These are phyloP conservation scores for Populus hybrid DNA, from an alignment of 441 rosid species.

Conservation along the genomic window DNA sequence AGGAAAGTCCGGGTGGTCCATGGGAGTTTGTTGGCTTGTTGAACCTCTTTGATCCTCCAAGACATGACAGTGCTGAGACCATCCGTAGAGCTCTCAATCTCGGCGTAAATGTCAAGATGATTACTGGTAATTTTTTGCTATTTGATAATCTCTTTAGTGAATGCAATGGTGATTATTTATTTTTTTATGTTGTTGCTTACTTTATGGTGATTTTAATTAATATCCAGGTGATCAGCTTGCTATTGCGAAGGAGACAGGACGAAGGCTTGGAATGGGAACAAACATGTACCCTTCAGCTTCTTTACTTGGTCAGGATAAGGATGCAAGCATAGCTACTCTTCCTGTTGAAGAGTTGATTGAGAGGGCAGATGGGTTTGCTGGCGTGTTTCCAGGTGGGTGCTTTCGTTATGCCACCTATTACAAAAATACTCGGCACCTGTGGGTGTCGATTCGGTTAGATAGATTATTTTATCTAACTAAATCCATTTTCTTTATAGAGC, in stretches of 20 bases:
- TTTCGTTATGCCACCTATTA: not conserved
- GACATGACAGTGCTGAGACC: conserved; percentile 93
- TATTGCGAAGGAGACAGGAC: conserved; percentile 95
- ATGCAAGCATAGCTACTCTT: conserved; percentile 66
- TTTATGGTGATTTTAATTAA: not conserved
- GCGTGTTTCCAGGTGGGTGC: conserved; percentile 78
- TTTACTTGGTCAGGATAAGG: conserved; percentile 79
- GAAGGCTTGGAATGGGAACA: conserved; percentile 98
- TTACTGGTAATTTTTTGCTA: conserved; percentile 54
- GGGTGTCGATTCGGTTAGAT: not conserved
- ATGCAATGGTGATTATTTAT: not conserved
- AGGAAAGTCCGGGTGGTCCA: conserved; percentile 60
- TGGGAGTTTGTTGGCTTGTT: conserved; percentile 67
- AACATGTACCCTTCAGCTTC: conserved; percentile 97
- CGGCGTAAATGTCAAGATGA: conserved; percentile 98
- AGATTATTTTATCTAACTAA: not conserved
- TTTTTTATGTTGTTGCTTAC: conserved; percentile 5
- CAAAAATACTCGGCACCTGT: not conserved
- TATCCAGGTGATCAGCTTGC: conserved; percentile 89
- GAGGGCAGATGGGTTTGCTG: conserved; percentile 95
- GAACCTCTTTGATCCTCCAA: conserved; percentile 74
- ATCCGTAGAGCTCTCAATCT: conserved; percentile 86
- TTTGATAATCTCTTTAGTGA: not conserved
- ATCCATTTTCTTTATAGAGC: conserved; percentile 39
- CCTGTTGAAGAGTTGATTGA: conserved; percentile 92